These are phyloP conservation scores for Alternaria triticimaculans DNA, from an alignment of 2,329 filamentous ascomycete species.

Conservation along the genomic window DNA sequence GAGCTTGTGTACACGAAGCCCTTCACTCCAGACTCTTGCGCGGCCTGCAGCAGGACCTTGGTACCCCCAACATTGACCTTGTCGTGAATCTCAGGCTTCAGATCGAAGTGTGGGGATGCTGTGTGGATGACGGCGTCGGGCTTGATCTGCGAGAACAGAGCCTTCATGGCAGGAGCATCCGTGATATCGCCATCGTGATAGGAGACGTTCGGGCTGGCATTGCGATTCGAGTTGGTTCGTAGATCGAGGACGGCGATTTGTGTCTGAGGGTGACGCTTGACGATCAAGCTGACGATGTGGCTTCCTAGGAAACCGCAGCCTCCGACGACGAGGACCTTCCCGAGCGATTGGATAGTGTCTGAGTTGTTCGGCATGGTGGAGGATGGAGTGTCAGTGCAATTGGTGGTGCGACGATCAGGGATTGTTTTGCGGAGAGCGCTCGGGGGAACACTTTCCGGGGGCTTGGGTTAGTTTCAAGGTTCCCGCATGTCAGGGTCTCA, in stretches of 20 bases:
- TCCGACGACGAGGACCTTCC: slow-evolving; percentile 57
- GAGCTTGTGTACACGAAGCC: slow-evolving; percentile 62
- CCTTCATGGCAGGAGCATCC: slow-evolving; percentile 50
- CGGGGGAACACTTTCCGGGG: slow-evolving; percentile 19
- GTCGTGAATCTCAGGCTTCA: slow-evolving; percentile 51
- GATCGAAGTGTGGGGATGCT: slow-evolving; percentile 54
- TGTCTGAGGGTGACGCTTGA: slow-evolving; percentile 49
- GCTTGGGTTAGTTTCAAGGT: slow-evolving; percentile 6
- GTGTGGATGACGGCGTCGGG: slow-evolving; percentile 60
- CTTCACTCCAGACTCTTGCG: slow-evolving; percentile 57
- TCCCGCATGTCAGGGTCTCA: slow-evolving; percentile 22
- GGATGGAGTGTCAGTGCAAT: slow-evolving; percentile 13
- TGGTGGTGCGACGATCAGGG: slow-evolving; percentile 16
- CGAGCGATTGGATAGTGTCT: slow-evolving; percentile 43
- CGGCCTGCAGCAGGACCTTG: slow-evolving; percentile 55
- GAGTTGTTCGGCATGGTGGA: slow-evolving; percentile 23
- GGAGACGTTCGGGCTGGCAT: slow-evolving; percentile 50
- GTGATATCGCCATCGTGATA: slow-evolving; percentile 61
- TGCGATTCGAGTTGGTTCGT: slow-evolving; percentile 50
- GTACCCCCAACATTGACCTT: slow-evolving; percentile 61
- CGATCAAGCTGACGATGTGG: slow-evolving; percentile 58
- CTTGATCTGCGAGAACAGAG: slow-evolving; percentile 52
- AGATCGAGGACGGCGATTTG: slow-evolving; percentile 58
- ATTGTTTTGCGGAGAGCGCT: slow-evolving; percentile 25
- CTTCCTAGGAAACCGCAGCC: slow-evolving; percentile 60